Percentiles rank a stretch among this genome's conserved stretches.
These are phyloP conservation scores for Ascodesmis nigricans DNA, from an alignment of 495 filamentous ascomycete genomes.

Conservation along the genomic window DNA sequence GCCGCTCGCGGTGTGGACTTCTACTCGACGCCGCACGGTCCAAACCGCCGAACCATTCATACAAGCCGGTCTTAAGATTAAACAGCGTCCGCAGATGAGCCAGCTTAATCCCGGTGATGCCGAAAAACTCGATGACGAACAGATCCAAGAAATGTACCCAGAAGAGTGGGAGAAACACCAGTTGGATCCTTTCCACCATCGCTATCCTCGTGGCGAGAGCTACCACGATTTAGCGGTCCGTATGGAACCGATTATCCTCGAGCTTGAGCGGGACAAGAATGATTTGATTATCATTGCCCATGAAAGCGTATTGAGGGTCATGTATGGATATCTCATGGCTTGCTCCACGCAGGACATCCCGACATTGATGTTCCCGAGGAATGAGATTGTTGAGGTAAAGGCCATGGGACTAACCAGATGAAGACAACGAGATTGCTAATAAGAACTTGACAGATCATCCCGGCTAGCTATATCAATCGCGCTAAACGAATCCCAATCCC, in stretches of 20 bases:
- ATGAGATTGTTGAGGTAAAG: conserved; percentile 80
- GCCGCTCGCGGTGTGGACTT: conserved; percentile 81
- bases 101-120: conserved; percentile 92
- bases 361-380: conserved; percentile 73
- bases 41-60: conserved; percentile 73
- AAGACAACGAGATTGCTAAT: conserved; percentile 3
- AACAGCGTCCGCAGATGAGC: conserved; percentile 83
- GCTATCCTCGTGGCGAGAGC: conserved; percentile 89
- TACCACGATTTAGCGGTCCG: conserved; percentile 96
- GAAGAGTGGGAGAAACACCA: conserved; percentile 87
- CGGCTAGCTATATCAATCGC: conserved; percentile 89
- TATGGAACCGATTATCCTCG: conserved; percentile 94
- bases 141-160: conserved; percentile 57
- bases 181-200: conserved; percentile 86
- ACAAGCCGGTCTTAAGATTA: conserved; percentile 56
- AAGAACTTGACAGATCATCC: conserved; percentile 47
- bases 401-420: background rate
- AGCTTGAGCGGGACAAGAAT: conserved; percentile 90
- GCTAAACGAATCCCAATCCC: conserved; percentile 68
- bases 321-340: conserved; percentile 97
- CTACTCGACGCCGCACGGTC: conserved; percentile 67
- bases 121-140: conserved; percentile 68
- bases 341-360: conserved; percentile 94
- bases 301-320: conserved; percentile 81
- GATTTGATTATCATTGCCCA: conserved; percentile 96